Base-by-base conservation (phyloP, 768 basidiomycete genomes). In the Lactarius deliciosus region DNA sequence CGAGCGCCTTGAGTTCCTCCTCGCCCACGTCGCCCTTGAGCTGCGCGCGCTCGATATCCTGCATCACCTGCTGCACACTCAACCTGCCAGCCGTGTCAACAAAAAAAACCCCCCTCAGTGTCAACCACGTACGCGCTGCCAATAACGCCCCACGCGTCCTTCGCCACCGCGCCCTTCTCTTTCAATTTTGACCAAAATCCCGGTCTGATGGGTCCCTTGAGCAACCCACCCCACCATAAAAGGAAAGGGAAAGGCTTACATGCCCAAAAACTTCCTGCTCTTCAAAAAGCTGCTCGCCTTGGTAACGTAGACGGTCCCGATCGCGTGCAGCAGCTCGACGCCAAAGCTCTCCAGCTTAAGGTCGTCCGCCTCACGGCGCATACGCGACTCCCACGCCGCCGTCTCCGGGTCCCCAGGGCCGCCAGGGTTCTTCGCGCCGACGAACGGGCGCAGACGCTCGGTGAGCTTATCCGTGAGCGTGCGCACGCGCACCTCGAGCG, bases 321-420 rank as follows among this genome's bases (percentile, higher is more conserved):
- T 96, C 15, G 94, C 89, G 73, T 97, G 94, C 32, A 96, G 78
- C 45, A 96, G 83, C 90, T 98, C 96, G 28, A 98, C 88, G 57
- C 97, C 97, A 76, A 99, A 99, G 71, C 92, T 95, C 81, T 99
- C 96, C 61, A 98, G 78, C 80, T 98, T 98, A 72, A 99, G 75
- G 78, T 99, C 97, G 64, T 96, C 94, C 1, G 92, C 93, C 76
- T 99, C 97, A 34, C 84, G 79, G 73, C 77, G 82, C 75, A 96
- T 91, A 76, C 82, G 86, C 61, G 82, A 81, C 76, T 92, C 88
- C 73, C 94, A 99, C 18, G 83, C 81, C 58, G 76, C 77, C 13
- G 92, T 94, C 81, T 98, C 97, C 0, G 88, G 80, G 72, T 98
- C 97, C 60, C 85, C 89, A 74, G 83, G 84, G 2, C 81, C 88